Evolutionary conservation across 208 protist genomes (phyloP).

Genomic region (Porcisia hertigi): DNA sequence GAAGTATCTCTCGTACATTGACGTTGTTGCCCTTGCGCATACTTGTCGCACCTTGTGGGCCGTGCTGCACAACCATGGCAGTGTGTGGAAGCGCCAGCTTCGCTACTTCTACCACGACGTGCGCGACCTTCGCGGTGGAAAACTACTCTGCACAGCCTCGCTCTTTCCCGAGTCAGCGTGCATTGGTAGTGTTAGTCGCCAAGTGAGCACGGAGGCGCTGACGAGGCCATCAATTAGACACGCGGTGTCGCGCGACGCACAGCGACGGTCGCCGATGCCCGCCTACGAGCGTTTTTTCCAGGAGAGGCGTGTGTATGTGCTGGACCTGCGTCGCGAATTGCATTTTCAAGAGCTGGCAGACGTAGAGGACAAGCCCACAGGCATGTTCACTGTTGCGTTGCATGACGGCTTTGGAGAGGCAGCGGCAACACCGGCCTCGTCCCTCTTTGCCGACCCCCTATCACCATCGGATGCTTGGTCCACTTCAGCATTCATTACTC

Average conservation of each 20-base stretch:
- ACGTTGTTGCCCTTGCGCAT: constrained; percentile 48
- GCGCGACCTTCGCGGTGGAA: constrained; percentile 43
- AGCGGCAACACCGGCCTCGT: constrained; percentile 4
- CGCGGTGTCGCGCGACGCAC: background rate
- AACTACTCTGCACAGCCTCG: constrained; percentile 55
- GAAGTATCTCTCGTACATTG: constrained; percentile 40
- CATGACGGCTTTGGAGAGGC: constrained; percentile 30
- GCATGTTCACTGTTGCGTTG: constrained; percentile 55
- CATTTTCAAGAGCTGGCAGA: constrained; percentile 58
- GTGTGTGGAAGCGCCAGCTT: constrained; percentile 72
- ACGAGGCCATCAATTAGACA: background rate
- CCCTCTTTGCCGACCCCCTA: constrained; percentile 10
- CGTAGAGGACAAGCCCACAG: constrained; percentile 40
- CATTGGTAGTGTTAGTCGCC: background rate
- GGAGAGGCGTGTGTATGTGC: constrained; percentile 64
- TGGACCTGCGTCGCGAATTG: constrained; percentile 75
- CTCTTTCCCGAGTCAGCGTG: constrained; percentile 16
- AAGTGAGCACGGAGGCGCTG: background rate
- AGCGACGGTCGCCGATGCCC: constrained; percentile 13
- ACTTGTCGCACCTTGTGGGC: constrained; percentile 56
- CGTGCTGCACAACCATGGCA: constrained; percentile 47
- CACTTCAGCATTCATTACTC: background rate
- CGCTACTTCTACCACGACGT: constrained; percentile 63
- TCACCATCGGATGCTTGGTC: background rate
- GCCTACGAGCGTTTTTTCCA: constrained; percentile 67